Evolutionary conservation across 495 filamentous ascomycete genomes (phyloP), one percentile per base, ranked within the genome.

Genomic region (Amorphotheca resinae): DNA sequence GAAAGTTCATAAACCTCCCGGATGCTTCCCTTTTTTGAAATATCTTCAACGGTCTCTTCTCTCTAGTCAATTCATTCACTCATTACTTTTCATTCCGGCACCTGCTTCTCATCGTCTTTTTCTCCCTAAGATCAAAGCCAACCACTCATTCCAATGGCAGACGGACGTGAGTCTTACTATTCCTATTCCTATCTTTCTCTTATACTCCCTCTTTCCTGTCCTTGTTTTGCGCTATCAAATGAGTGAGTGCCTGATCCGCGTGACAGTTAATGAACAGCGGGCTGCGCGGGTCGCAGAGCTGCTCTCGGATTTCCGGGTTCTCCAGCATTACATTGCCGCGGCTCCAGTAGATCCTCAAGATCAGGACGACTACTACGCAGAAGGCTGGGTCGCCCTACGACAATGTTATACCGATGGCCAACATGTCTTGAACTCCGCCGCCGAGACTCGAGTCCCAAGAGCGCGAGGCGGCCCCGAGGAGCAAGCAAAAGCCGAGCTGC

Each of bases 231-330:
- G 25, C 39, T 46, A 32, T 55, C 54, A 39, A 59, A 62, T 59
- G 54, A 55, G 50, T 50, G 55, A 58, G 54, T 42, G 15, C 20
- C 48, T 53, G 37, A 54, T 33, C 26, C 7, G 30, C 58, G 6
- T n/a, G 17, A 37, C 40, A 94, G 87, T 93, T 48, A 93, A 95
- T 63, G 75, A 87, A 51, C 80, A 79, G 54, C 82, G 87, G 57
- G 79, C 81, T 46, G 67, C 77, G 55, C 79, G 87, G 58, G 75
- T 95, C 56, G 77, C 82, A 57, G 82, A 93, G 60, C 67, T 93
- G 45, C 81, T 93, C 53, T 72, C 73, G 54, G 87, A 93, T 64
- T 95, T 87, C 67, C 79, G 81, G 46, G 82, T 74, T 42, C 72
- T 93, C 2, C 81, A 93, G 54, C 67, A 79, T 56, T 84, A 82